phyloP scores from a whole-genome alignment of 805 yeast genomes.

The Metschnikowia shivogae region DNA sequence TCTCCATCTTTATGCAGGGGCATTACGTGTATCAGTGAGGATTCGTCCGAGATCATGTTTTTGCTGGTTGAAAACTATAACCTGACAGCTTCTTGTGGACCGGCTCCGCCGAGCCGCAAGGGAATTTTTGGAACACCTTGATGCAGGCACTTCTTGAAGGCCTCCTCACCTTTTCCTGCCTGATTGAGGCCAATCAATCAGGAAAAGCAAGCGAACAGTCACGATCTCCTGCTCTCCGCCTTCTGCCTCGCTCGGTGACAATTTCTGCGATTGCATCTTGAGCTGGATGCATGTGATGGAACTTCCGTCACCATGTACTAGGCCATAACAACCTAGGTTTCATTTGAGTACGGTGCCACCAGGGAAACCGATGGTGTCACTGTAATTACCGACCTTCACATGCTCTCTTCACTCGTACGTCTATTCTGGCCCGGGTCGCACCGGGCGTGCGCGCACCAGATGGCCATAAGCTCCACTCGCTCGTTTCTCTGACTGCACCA shows the following conservation, averaged over 20 bases:
- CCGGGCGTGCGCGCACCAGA: slow-evolving; percentile 1
- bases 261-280: slow-evolving; percentile 32
- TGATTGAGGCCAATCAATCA: slow-evolving; percentile 25
- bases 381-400: slow-evolving; percentile 46
- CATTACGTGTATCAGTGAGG: slow-evolving; percentile 99
- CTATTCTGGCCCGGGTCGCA: slow-evolving; percentile 1
- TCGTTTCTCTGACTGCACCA: slow-evolving; percentile 10
- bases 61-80: slow-evolving; percentile 99
- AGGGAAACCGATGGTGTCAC: slow-evolving; percentile 40
- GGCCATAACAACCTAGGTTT: slow-evolving; percentile 39
- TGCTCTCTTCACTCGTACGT: slow-evolving; percentile 2
- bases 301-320: slow-evolving; percentile 22
- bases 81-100: slow-evolving; percentile 76
- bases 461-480: not conserved
- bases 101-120: slow-evolving; percentile 47
- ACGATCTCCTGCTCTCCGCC: slow-evolving; percentile 21
- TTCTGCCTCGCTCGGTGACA: slow-evolving; percentile 47
- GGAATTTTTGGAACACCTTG: slow-evolving; percentile 69
- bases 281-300: slow-evolving; percentile 36
- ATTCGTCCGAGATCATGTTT: slow-evolving; percentile 99
- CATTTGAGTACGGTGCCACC: slow-evolving; percentile 47
- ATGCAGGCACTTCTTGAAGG: slow-evolving; percentile 32
- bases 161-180: slow-evolving; percentile 19
- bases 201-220: slow-evolving; percentile 1
- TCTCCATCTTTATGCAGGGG: slow-evolving; percentile 99